Evolutionary conservation across 495 filamentous ascomycete species (phyloP), one percentile per base, ranked within the genome.

Genomic region (Staphylotrichum longicolle): DNA sequence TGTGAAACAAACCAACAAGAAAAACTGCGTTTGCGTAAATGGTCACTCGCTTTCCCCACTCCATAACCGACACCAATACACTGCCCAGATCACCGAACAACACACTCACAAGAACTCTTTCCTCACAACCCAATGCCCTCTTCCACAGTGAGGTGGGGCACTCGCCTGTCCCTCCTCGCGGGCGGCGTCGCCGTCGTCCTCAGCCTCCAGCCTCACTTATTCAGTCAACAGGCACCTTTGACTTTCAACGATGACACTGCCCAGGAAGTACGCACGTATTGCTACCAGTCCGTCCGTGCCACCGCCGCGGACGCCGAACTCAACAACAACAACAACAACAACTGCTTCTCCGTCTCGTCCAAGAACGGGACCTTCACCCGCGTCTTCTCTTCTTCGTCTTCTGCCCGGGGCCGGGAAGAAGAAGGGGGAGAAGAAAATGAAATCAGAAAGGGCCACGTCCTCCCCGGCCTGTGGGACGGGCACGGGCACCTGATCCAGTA

Each of bases 401-500:
- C 20, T 15, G 11, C 7, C 12, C 5, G 52, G 27, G 45, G 3
- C 35, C 10, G 9, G 3, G n/a, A 14, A 1, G 34, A 27, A 27
- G 20, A 27, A 2, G 7, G 27, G 7, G 2, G 14, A n/a, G n/a
- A n/a, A n/a, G n/a, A n/a, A n/a, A n/a, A 41, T 30, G 45, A 63
- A n/a, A 66, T 50, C 50, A 54, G 48, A 2, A 47, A 60, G 2
- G 80, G 83, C 7, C 74, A 78, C 60, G 81, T 78, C 2, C 70
- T 86, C 49, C 86, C 86, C 0, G 86, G 85, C 0, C 68, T 88
- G 4, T 87, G 85, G 81, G 86, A 88, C 60, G 84, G 82, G 0
- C 86, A 88, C 60, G 86, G 84, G 0, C 86, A 88, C 66, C 64
- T 88, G 60, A 62, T 86, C 30, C 77, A 76, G 62, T 87, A 86